Evolutionary conservation across 2,329 filamentous ascomycete species (phyloP).

Genomic region (Alternaria hordeiaustralica): DNA sequence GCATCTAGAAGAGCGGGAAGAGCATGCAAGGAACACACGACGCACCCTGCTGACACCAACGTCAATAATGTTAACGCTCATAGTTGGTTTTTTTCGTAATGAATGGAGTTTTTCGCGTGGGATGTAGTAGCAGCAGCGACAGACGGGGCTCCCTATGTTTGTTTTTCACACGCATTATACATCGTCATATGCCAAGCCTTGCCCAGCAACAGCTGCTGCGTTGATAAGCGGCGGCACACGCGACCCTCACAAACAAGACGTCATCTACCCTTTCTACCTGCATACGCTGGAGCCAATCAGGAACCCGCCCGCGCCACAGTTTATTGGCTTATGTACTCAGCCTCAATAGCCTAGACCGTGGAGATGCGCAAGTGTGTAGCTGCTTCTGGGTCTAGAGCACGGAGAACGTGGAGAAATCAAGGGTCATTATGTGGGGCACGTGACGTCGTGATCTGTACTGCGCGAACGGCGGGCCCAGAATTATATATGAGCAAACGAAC

Average conservation of each 20-base stretch:
- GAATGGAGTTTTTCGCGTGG: not conserved
- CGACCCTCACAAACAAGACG: slow-evolving; percentile 24
- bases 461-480: not conserved
- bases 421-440: slow-evolving; percentile 2
- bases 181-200: slow-evolving; percentile 19
- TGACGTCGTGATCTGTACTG: not conserved
- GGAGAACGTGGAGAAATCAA: slow-evolving; percentile 3
- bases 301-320: not conserved
- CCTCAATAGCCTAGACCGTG: slow-evolving; percentile 9
- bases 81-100: not conserved
- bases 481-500: not conserved
- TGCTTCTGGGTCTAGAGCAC: slow-evolving; percentile 1
- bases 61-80: slow-evolving; percentile 23
- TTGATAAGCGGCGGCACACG: slow-evolving; percentile 12
- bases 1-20: not conserved
- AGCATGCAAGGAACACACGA: slow-evolving; percentile 5
- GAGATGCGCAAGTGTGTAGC: not conserved
- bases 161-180: not conserved
- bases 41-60: slow-evolving; percentile 24
- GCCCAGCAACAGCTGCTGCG: slow-evolving; percentile 10
- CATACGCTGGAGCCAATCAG: slow-evolving; percentile 6
- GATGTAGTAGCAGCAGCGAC: not conserved
- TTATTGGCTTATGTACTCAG: slow-evolving; percentile 11
- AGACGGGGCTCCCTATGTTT: not conserved
- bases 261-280: slow-evolving; percentile 16